A percentile compares a stretch with the other conserved stretches of the same genome.
Evolutionary conservation across 768 basidiomycete species (phyloP).

Genomic region (Glaciozyma martinii): DNA sequence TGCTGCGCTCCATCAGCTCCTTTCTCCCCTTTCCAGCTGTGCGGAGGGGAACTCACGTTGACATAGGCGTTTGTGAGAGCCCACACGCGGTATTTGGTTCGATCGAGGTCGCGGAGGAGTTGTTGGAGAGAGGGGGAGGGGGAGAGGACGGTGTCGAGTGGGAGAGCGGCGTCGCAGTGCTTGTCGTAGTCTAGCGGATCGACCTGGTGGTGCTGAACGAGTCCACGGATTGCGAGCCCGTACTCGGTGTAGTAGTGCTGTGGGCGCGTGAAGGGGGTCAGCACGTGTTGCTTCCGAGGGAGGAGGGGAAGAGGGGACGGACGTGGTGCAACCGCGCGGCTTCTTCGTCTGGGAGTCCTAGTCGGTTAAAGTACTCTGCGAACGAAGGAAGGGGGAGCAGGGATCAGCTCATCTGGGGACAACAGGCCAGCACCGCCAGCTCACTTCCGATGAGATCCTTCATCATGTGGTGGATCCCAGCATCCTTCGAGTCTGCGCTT

Average conservation of each 20-base stretch:
- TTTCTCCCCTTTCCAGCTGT: background rate
- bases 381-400: background rate
- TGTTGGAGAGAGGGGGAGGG: conserved; percentile 2
- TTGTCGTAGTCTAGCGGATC: conserved; percentile 26
- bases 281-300: background rate
- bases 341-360: conserved; percentile 20
- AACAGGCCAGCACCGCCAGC: background rate
- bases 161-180: conserved; percentile 29
- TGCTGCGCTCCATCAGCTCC: conserved; percentile 18
- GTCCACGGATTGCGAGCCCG: conserved; percentile 29
- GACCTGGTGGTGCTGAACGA: conserved; percentile 31
- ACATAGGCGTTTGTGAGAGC: conserved; percentile 31
- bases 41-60: conserved; percentile 10
- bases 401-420: background rate
- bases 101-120: conserved; percentile 19
- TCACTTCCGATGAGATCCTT: conserved; percentile 22
- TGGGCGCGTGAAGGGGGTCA: too few species aligned
- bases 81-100: conserved; percentile 27
- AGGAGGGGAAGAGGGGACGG: background rate
- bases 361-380: conserved; percentile 15
- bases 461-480: conserved; percentile 26
- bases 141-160: conserved; percentile 27
- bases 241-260: conserved; percentile 12
- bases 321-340: conserved; percentile 18
- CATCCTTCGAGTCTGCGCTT: conserved; percentile 1